A percentile compares a stretch with the other conserved stretches of the same genome.
These are phyloP conservation scores for Geosmithia putterillii DNA, from an alignment of 2,329 filamentous ascomycete species.

Conservation along the genomic window DNA sequence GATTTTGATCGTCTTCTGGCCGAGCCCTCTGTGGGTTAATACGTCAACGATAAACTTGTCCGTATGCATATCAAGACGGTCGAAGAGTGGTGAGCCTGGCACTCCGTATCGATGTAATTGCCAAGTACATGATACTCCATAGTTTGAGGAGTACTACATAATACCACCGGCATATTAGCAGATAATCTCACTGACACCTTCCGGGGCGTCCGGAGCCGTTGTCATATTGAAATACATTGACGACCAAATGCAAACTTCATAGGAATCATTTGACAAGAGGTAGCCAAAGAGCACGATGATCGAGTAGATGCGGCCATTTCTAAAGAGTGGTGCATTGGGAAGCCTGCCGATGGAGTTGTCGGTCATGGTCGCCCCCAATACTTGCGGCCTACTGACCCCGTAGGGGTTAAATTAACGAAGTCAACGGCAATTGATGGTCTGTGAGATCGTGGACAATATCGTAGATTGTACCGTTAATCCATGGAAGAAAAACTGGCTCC, in stretches of 20 bases:
- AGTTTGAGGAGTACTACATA: too few species aligned
- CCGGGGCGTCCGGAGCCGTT: too few species aligned
- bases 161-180: too few species aligned
- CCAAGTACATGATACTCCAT: too few species aligned
- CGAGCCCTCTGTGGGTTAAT: too few species aligned
- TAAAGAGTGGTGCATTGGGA: constrained; percentile 1
- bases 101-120: too few species aligned
- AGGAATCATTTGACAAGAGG: constrained; percentile 1
- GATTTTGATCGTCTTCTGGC: too few species aligned
- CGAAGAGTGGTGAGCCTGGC: too few species aligned
- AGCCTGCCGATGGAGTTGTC: not conserved
- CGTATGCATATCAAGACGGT: too few species aligned
- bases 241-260: not conserved
- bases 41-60: too few species aligned
- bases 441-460: constrained; percentile 20
- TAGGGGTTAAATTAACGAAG: constrained; percentile 3
- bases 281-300: not conserved
- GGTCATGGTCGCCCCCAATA: not conserved
- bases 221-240: not conserved
- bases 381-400: not conserved
- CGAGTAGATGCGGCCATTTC: constrained; percentile 2
- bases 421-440: constrained; percentile 7
- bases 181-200: not conserved
- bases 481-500: constrained; percentile 15
- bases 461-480: constrained; percentile 21